Conservation (phyloP, 2,329 filamentous ascomycete genomes). For the Periconia macrospinosa region DNA sequence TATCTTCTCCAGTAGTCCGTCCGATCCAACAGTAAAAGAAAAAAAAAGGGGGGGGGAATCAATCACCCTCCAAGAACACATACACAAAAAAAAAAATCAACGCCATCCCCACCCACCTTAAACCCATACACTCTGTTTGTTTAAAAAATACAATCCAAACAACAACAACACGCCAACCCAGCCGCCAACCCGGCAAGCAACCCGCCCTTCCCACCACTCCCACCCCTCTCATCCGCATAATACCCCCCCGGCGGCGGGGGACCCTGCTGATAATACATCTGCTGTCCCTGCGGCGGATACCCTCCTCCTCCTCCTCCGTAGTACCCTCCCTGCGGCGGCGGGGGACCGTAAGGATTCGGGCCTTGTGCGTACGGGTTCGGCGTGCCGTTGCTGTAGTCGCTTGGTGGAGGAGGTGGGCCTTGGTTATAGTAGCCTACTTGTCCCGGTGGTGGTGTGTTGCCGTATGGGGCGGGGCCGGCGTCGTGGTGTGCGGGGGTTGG, state of each 20-base stretch:
- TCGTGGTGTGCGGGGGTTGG: constrained; percentile 37
- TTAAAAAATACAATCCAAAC: constrained; percentile 55
- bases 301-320: no score
- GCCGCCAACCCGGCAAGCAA: constrained; percentile 49
- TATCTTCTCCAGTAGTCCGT: no score
- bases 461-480: constrained; percentile 21
- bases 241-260: constrained; percentile 42
- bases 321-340: constrained; percentile 33
- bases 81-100: not conserved
- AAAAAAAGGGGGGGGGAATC: no score
- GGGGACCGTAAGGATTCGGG: constrained; percentile 21
- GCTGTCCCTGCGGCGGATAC: constrained; percentile 27
- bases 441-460: constrained; percentile 13
- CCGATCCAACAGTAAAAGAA: no score
- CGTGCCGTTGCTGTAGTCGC: constrained; percentile 6
- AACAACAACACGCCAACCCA: constrained; percentile 54
- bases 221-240: constrained; percentile 38
- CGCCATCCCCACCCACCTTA: not conserved
- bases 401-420: constrained; percentile 7
- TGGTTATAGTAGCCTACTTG: constrained; percentile 19
- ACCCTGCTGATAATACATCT: constrained; percentile 39
- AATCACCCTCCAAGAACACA: no score
- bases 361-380: constrained; percentile 23
- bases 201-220: constrained; percentile 39
- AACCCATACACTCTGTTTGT: not conserved